Base-by-base conservation (phyloP, 2,329 filamentous ascomycete species). In the Tolypocladium guangdongense region DNA sequence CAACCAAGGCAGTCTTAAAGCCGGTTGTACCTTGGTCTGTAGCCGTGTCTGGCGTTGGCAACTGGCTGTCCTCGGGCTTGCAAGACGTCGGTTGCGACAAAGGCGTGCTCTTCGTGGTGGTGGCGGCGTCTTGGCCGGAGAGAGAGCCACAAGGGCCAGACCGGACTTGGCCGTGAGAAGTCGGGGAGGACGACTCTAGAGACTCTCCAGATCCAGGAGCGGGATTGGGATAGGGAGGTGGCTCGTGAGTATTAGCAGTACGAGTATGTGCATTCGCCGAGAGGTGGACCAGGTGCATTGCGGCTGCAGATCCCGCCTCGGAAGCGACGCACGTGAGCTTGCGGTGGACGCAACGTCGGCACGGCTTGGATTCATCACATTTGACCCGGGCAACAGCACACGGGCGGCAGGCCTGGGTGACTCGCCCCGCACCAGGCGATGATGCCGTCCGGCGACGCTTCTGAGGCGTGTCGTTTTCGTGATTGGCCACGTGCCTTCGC, bases 331-430 rank as follows among this genome's bases (percentile, higher is more conserved):
- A 81, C 16, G 59, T 62, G 51, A 80, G 57, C 45, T 74, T 73
- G 32, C 77, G 71, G 52, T 67, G 73, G 50, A 72, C 66, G 57
- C 78, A 80, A 33, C 77, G 71, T 20, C 72, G 71, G 60, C 78
- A 81, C 35, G 78, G 78, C 63, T 81, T 80, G 24, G 68, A 61
- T 54, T 81, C 78, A 56, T 79, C 76, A 56, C 78, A 81, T 58
- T 80, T 80, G 46, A 81, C 75, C 22, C 78, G 69, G 12, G 78
- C 77, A 20, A 71, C 63, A 4, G 78, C 77, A 57, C 78, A 81
- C 11, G 74, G 66, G 27, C 72, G 71, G 57, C 78, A 81, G 16
- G 78, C 78, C 57, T 79, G 76, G 11, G 73, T 75, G 12, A 81
- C 78, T 14, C 78, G 74, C 22, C 74, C 72, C 2, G 73, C 68